Conservation (phyloP, 2,329 filamentous ascomycete species). For the Cytospora chrysosperma region DNA sequence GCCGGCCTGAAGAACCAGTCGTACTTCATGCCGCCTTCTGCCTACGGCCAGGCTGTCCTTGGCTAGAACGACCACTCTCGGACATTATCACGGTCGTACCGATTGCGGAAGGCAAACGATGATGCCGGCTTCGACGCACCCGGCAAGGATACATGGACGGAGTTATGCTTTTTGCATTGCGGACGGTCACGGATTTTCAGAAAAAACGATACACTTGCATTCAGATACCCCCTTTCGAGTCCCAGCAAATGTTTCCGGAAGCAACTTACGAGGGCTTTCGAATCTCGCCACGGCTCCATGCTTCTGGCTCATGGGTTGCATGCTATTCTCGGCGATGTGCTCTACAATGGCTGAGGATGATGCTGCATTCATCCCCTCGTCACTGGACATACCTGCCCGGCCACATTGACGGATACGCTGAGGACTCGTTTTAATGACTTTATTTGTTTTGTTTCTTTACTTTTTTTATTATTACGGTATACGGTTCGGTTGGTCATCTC, state of each 20-base stretch:
- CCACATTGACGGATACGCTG: slow-evolving; percentile 10
- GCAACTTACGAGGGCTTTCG: background rate
- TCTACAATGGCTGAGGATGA: background rate
- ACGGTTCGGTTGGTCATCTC: slow-evolving; percentile 19
- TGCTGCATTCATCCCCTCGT: background rate
- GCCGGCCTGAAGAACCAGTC: slow-evolving; percentile 43
- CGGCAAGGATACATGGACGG: slow-evolving; percentile 15
- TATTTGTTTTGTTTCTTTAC: slow-evolving; percentile 23
- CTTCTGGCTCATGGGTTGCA: background rate
- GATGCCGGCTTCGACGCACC: background rate
- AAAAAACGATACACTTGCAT: slow-evolving; percentile 25
- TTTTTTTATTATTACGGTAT: slow-evolving; percentile 30
- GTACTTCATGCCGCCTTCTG: slow-evolving; percentile 47
- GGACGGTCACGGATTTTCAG: slow-evolving; percentile 23
- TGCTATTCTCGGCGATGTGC: background rate
- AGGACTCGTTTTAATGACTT: slow-evolving; percentile 18
- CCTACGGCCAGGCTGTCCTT: slow-evolving; percentile 56
- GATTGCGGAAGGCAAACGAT: background rate
- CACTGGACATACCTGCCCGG: background rate
- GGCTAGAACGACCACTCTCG: slow-evolving; percentile 38
- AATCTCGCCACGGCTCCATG: background rate
- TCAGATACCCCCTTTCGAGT: slow-evolving; percentile 24
- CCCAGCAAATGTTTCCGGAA: slow-evolving; percentile 17
- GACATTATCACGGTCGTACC: background rate
- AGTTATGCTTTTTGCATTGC: slow-evolving; percentile 23